phyloP scores from a whole-genome alignment of 805 yeast genomes.

The Nakazawaea wyomingensis region DNA sequence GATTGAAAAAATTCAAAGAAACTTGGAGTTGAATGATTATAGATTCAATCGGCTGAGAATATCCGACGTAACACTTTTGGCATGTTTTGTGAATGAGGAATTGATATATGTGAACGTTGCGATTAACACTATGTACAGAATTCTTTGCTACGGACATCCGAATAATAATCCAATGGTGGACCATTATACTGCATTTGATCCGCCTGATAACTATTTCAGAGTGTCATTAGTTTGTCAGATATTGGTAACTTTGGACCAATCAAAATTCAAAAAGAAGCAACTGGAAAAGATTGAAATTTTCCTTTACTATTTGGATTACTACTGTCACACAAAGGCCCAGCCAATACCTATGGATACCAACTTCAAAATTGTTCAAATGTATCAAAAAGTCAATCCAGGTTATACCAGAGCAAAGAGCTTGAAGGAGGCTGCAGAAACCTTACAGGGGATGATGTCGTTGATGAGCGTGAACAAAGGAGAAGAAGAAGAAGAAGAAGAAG shows the following conservation, averaged over 20 bases:
- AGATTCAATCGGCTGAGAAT: constrained; percentile 54
- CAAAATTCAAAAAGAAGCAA: constrained; percentile 13
- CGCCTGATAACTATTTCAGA: constrained; percentile 66
- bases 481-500: constrained; percentile 16
- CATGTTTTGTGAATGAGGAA: constrained; percentile 47
- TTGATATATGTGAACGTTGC: constrained; percentile 42
- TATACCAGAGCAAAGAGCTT: constrained; percentile 32
- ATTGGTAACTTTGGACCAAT: constrained; percentile 26
- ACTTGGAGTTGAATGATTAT: constrained; percentile 61
- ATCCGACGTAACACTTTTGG: constrained; percentile 55
- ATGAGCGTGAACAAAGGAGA: constrained; percentile 12
- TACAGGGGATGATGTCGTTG: constrained; percentile 28
- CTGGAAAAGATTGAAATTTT: constrained; percentile 31
- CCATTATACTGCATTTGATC: constrained; percentile 42
- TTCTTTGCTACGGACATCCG: constrained; percentile 63
- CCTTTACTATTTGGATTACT: constrained; percentile 65
- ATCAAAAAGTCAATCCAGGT: constrained; percentile 26
- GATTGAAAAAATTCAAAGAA: constrained; percentile 58
- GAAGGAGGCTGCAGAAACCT: constrained; percentile 36
- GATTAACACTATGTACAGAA: constrained; percentile 46
- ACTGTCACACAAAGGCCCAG: constrained; percentile 51
- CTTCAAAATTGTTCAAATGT: constrained; percentile 44
- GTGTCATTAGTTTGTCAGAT: constrained; percentile 48
- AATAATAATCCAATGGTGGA: constrained; percentile 49
- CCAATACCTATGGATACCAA: constrained; percentile 63